Evolutionary conservation across 1,139 yeast genomes (phyloP), one percentile per base, ranked within the genome.

Genomic region (Candida neerlandica): DNA sequence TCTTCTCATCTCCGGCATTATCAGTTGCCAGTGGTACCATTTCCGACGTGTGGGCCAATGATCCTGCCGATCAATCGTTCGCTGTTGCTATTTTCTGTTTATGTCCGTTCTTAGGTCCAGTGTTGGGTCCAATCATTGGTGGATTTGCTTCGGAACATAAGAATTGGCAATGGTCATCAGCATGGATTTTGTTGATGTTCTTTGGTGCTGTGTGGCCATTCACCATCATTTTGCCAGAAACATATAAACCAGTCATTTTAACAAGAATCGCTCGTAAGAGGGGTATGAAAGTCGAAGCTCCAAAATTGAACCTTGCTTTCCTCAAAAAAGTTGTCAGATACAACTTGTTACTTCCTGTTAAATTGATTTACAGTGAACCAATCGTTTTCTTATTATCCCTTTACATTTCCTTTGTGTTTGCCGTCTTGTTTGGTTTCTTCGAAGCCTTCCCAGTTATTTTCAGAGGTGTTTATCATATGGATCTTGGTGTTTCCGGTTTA

Each of bases 11-110:
- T 4, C 97, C 97, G 4, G 91, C 96, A 0, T 75, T 91, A 62
- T 85, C 96, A 3, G 83, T 89, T 57, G 96, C 94, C 11, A 95
- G 92, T 51, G 97, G 96, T 51, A 83, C 96, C 3, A 80, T 90
- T 53, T 78, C 86, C 51, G 97, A 91, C 67, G 69, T 86, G 40
- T 86, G 89, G 85, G 58, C 66, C 2, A 54, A 57, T 27, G 78
- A 75, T 40, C 81, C 83, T n/a, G 78, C 76, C 42, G 82, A 82
- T 60, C 69, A 82, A 61, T 86, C 89, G 14, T 59, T 84, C 15
- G 92, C 94, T 16, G 80, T 87, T 81, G 82, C 89, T 1, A 73
- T 80, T 47, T 88, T 85, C 70, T 83, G 86, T 70, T 69, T 81
- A 58, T 86, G 85, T 38, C 90, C 89, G 39, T 85, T 84, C 60